Percentiles rank a stretch among this genome's conserved stretches.
These are phyloP conservation scores for Pterocarpus santalinus DNA, from an alignment of 306 rosid species.

Conservation along the genomic window DNA sequence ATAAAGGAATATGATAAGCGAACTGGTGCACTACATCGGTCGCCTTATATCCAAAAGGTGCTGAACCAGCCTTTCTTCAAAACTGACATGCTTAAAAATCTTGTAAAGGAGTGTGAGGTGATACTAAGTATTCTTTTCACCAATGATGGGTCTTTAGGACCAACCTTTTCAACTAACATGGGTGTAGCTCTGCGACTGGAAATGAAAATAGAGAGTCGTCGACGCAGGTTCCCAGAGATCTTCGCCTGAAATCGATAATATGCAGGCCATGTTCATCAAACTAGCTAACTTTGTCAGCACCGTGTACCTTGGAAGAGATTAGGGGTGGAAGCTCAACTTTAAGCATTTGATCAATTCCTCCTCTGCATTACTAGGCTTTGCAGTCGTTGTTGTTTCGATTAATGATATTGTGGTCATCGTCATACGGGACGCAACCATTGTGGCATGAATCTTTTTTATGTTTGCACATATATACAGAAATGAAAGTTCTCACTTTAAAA, in stretches of 20 bases:
- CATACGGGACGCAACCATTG: too few species aligned
- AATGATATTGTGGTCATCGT: too few species aligned
- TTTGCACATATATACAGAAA: too few species aligned
- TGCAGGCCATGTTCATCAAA: slow-evolving; percentile 72
- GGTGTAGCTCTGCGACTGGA: slow-evolving; percentile 38
- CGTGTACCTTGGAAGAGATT: slow-evolving; percentile 67
- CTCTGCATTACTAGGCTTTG: slow-evolving; percentile 53
- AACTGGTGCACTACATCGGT: slow-evolving; percentile 74
- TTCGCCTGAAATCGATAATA: slow-evolving; percentile 66
- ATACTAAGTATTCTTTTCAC: slow-evolving; percentile 72
- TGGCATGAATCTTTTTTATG: too few species aligned
- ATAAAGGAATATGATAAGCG: slow-evolving; percentile 91
- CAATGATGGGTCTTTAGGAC: slow-evolving; percentile 46
- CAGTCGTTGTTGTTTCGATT: too few species aligned
- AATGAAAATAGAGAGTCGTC: slow-evolving; percentile 47
- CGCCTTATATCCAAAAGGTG: slow-evolving; percentile 81
- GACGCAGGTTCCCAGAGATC: slow-evolving; percentile 65
- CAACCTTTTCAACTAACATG: slow-evolving; percentile 47
- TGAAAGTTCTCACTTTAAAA: too few species aligned
- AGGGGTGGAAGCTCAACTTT: slow-evolving; percentile 87
- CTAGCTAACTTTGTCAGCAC: slow-evolving; percentile 66
- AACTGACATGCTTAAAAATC: slow-evolving; percentile 72
- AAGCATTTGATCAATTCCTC: slow-evolving; percentile 76
- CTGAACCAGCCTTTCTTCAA: slow-evolving; percentile 86
- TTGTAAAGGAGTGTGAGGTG: slow-evolving; percentile 81